These are phyloP conservation scores for Colletotrichum aenigma DNA, from an alignment of 2,329 filamentous ascomycete genomes.

Conservation along the genomic window DNA sequence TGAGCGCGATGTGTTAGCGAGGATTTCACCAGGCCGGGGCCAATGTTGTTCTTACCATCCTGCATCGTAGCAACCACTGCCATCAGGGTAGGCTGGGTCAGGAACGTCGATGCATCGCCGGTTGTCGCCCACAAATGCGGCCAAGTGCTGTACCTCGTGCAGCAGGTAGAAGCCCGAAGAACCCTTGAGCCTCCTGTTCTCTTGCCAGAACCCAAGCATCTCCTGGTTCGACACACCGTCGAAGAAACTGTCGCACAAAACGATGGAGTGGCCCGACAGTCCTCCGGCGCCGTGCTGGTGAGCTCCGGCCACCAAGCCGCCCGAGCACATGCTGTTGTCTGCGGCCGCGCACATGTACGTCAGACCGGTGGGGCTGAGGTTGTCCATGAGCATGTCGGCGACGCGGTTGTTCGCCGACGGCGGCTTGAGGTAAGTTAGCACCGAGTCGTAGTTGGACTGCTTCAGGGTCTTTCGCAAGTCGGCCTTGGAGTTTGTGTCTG, in stretches of 20 bases:
- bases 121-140: background rate
- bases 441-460: background rate
- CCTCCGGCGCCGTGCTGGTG: background rate
- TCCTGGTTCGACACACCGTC: background rate
- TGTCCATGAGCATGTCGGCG: background rate
- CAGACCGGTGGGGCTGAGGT: background rate
- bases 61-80: background rate
- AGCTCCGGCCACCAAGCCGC: background rate
- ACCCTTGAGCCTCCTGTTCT: background rate
- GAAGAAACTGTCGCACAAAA: background rate
- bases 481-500: background rate
- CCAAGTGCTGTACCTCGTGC: background rate
- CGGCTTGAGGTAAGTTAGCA: background rate
- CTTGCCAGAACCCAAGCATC: background rate
- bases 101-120: background rate
- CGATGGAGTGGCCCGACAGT: background rate
- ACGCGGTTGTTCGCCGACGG: background rate
- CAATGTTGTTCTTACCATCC: background rate
- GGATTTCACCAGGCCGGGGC: rapidly evolving
- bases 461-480: background rate
- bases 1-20: background rate
- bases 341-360: background rate
- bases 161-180: background rate
- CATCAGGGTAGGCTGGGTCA: background rate
- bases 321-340: background rate